Base-by-base conservation (phyloP, 257 asterid species). In the Echium plantagineum region DNA sequence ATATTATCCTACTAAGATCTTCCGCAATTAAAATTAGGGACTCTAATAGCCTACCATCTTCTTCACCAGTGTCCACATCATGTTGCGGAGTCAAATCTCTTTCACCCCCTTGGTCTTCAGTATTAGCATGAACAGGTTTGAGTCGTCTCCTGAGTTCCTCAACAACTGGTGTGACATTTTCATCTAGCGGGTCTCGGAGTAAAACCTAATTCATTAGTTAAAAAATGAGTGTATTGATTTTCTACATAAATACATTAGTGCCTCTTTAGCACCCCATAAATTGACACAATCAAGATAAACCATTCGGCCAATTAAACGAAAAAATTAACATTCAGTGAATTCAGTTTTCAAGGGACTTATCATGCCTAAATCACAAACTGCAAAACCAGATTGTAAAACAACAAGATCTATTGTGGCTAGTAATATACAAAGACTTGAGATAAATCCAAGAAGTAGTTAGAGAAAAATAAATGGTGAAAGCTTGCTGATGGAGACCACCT, bases 141-240 rank as follows among this genome's bases (percentile, higher is more conserved):
- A 90, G 65, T 35, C 81, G 85, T 77, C 96, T 76, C 76, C 93
- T 68, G 9, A 90, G 94, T 74, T 87, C 94, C 77, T 83, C 93
- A 32, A 90, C 84, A 52, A 90, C 75, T 38, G 98, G 96, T 55
- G 81, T 72, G 53, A 87, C 86, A 71, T 82, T 83, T 51, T 85
- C 93, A 62, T 85, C 95, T 31, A 21, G 69, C 15, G 96, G 96
- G 61, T 83, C 94, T 13, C 96, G 86, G 68, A 90, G 95, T 66
- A 90, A 74, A 66, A 85, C 91, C 96, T 90, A 60, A 21, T 9
- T 63, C 38, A 63, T 19, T 42, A 55, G 21, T 42, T 63, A 56
- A 18, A 49, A 52, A 71, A 24, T 64, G 22, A 66, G 52, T 20
- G 56, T 3, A 28, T 57, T 57, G 9, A 46, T 24, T n/a, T 54